These are phyloP conservation scores for Kodamaea kaohsiungensis DNA, from an alignment of 805 yeast species.

Conservation along the genomic window DNA sequence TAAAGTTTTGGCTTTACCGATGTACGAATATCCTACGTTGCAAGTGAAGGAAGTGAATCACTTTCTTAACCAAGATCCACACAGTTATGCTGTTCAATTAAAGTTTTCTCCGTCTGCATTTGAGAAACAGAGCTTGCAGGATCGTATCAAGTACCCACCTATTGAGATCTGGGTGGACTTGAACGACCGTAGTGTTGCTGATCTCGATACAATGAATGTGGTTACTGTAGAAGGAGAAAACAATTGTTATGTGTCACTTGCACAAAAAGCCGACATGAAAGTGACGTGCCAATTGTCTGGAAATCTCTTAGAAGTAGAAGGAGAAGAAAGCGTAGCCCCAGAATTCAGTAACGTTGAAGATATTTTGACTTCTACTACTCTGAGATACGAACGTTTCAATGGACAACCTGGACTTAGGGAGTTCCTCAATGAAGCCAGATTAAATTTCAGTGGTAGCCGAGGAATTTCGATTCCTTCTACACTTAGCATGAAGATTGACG, in stretches of 20 bases:
- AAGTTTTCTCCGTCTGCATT: slow-evolving; percentile 49
- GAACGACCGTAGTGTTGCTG: slow-evolving; percentile 36
- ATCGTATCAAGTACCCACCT: slow-evolving; percentile 46
- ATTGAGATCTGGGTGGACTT: slow-evolving; percentile 57
- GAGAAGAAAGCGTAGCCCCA: neutral
- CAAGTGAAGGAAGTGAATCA: slow-evolving; percentile 22
- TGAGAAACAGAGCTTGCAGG: slow-evolving; percentile 10
- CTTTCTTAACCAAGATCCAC: slow-evolving; percentile 26
- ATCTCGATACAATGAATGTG: slow-evolving; percentile 39
- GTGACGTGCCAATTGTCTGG: slow-evolving; percentile 42
- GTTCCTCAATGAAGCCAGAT: slow-evolving; percentile 38
- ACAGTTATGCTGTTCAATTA: slow-evolving; percentile 36
- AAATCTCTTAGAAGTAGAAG: slow-evolving; percentile 22
- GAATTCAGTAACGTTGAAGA: slow-evolving; percentile 8
- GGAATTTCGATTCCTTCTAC: slow-evolving; percentile 39
- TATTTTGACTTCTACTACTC: slow-evolving; percentile 22
- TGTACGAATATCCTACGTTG: slow-evolving; percentile 17
- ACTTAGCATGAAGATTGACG: slow-evolving; percentile 40
- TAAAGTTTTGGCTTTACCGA: slow-evolving; percentile 30
- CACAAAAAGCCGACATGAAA: slow-evolving; percentile 47
- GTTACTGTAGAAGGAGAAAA: slow-evolving; percentile 49
- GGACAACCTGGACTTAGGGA: slow-evolving; percentile 43
- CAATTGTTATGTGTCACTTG: slow-evolving; percentile 43
- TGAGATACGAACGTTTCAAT: slow-evolving; percentile 28
- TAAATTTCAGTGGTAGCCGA: slow-evolving; percentile 42